Evolutionary conservation across 495 filamentous ascomycete genomes (phyloP).

Genomic region (Hypoxylon rickii): DNA sequence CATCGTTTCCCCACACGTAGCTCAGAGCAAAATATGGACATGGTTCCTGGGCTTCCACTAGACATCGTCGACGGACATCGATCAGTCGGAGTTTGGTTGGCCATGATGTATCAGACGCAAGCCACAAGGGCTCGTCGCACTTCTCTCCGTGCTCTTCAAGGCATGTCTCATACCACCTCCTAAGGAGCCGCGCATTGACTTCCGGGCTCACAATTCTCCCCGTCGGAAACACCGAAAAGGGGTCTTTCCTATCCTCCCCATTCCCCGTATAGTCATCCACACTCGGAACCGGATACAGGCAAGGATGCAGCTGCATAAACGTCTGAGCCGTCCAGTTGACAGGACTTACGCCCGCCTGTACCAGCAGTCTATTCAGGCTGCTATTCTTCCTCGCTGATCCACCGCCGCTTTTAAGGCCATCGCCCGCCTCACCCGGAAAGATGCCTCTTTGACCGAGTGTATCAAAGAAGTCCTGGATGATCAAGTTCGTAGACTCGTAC

Average conservation of each 20-base stretch:
- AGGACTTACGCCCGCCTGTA: constrained; percentile 1
- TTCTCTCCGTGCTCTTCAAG: neutral
- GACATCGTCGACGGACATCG: neutral
- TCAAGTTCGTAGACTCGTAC: neutral
- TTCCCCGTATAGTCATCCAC: constrained; percentile 3
- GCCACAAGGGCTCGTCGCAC: constrained; percentile 2
- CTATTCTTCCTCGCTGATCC: constrained; percentile 1
- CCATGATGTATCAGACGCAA: constrained; percentile 1
- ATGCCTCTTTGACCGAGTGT: neutral
- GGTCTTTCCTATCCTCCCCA: constrained; percentile 7
- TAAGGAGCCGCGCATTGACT: constrained; percentile 8
- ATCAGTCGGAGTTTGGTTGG: constrained; percentile 6
- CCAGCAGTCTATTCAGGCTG: constrained; percentile 1
- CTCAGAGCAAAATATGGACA: constrained; percentile 27
- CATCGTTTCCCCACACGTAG: constrained; percentile 34
- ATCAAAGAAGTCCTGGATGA: neutral
- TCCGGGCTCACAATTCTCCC: constrained; percentile 1
- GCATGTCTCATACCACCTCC: constrained; percentile 10
- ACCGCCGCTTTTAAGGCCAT: neutral
- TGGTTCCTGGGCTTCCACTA: constrained; percentile 8
- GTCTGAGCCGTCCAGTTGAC: constrained; percentile 9
- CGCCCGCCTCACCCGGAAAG: neutral
- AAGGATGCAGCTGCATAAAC: constrained; percentile 14
- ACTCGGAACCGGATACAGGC: constrained; percentile 5
- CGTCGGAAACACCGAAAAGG: constrained; percentile 15